A percentile compares a stretch with the other conserved stretches of the same genome.
These are phyloP conservation scores for Trypanosoma lewisi DNA, from an alignment of 208 protist species.

Conservation along the genomic window DNA sequence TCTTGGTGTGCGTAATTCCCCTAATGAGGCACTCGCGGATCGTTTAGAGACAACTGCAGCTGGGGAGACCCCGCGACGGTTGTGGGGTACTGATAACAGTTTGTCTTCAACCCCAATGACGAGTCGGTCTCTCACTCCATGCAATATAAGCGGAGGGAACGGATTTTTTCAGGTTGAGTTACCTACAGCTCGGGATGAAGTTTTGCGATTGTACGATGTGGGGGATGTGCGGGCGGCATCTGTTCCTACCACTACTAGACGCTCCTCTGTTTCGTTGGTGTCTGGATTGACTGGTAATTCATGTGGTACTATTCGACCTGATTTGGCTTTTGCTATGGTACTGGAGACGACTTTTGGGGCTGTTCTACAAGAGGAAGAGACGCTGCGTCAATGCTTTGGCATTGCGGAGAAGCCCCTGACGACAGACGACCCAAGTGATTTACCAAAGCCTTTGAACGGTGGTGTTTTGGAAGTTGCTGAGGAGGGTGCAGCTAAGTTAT, in stretches of 20 bases:
- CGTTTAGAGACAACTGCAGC: slow-evolving; percentile 6
- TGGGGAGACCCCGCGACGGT: slow-evolving; percentile 5
- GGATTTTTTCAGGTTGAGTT: slow-evolving; percentile 52
- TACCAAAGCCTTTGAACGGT: not conserved
- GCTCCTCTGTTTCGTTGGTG: slow-evolving; percentile 31
- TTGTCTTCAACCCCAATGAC: slow-evolving; percentile 1
- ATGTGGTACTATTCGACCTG: slow-evolving; percentile 51
- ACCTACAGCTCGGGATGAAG: slow-evolving; percentile 37
- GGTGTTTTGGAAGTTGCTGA: not conserved
- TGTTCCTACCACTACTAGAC: slow-evolving; percentile 12
- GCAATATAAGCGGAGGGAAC: slow-evolving; percentile 17
- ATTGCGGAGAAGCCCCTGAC: slow-evolving; percentile 27
- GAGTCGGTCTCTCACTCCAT: slow-evolving; percentile 7
- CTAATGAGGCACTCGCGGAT: slow-evolving; percentile 31
- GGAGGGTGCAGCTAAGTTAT: slow-evolving; percentile 25
- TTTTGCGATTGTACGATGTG: slow-evolving; percentile 39
- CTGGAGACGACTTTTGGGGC: slow-evolving; percentile 59
- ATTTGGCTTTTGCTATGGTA: slow-evolving; percentile 78
- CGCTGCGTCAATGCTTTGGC: slow-evolving; percentile 68
- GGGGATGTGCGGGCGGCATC: not conserved
- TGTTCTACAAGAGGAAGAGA: slow-evolving; percentile 68
- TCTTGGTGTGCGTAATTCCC: slow-evolving; percentile 48
- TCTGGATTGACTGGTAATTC: slow-evolving; percentile 21
- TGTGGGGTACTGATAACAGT: not conserved
- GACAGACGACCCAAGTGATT: slow-evolving; percentile 1